Base-by-base conservation (phyloP, 179 eudicot genomes). In the Silene noctiflora region DNA sequence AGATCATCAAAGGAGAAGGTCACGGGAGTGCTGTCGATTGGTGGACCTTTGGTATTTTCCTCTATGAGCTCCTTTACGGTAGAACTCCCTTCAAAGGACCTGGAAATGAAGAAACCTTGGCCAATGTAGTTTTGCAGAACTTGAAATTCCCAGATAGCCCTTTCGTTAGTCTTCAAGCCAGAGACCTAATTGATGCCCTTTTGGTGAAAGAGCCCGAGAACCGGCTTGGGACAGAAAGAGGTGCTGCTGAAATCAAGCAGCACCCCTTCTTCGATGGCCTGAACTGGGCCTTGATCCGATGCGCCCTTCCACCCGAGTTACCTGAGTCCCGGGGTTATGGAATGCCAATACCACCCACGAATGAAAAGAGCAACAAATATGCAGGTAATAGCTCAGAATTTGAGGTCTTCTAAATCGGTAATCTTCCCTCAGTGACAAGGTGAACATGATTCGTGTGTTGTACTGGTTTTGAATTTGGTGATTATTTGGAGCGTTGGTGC, bases 21-120 rank as follows among this genome's bases (percentile, higher is more conserved):
- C 97, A 92, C 51, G 97, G 97, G 73, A 90, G 96, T 35, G 96
- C 97, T 7, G 97, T 92, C 24, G 97, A 92, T 81, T 92, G 97
- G 97, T 92, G 97, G 97, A 92, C 97, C 0, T 86, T 88, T 19
- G 97, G 97, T 14, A 77, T 92, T 9, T 92, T 92, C 62, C 88
- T 92, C 1, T 92, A 88, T 55, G 97, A 92, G 81, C 91, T 92
- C 74, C 87, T 92, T 11, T 92, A 92, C 67, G 97, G 97, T 22
- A 83, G 77, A 78, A 92, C 97, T n/a, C 97, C 97, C n/a, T 92
- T 92, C 56, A 90, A 87, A 77, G 97, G 96, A 24, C 35, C 88
- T 29, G 90, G 90, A 25, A 92, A 92, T 75, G 97, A 92, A 27
- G 96, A 92, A 82, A 92, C 97, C 1, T 76, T 92, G 67, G 88